Conservation (phyloP, 306 rosid genomes). For the Datisca glomerata region DNA sequence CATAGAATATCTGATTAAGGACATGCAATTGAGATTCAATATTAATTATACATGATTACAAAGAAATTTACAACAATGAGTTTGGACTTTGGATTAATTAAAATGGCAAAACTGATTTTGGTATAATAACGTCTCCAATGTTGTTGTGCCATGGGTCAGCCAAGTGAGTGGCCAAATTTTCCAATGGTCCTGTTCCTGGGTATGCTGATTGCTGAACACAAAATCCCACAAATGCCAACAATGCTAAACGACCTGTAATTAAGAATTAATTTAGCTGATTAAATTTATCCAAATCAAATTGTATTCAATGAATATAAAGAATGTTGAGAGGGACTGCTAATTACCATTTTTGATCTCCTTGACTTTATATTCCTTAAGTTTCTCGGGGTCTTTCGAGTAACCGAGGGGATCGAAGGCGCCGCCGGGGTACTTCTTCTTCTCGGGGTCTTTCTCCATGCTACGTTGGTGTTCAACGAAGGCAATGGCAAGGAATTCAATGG, state of each 20-base stretch:
- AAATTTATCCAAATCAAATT: neutral
- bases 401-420: conserved; percentile 98
- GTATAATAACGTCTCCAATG: conserved; percentile 81
- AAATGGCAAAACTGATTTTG: conserved; percentile 30
- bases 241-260: conserved; percentile 65
- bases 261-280: too few relatives aligned
- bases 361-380: conserved; percentile 76
- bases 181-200: conserved; percentile 99
- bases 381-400: conserved; percentile 91
- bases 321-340: neutral
- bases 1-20: too few relatives aligned
- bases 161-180: conserved; percentile 96
- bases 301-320: neutral
- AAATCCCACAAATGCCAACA: conserved; percentile 89
- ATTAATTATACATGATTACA: neutral
- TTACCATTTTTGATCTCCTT: conserved; percentile 87
- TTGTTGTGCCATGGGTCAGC: conserved; percentile 99
- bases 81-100: conserved; percentile 11
- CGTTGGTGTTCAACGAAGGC: conserved; percentile 97
- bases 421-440: conserved; percentile 97
- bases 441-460: conserved; percentile 93
- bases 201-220: conserved; percentile 85
- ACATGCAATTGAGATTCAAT: too few relatives aligned
- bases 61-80: neutral
- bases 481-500: conserved; percentile 74